Evolutionary conservation across 371 early-diverging fungal species (phyloP), one percentile per base, ranked within the genome.

Genomic region (Mucor circinelloides): DNA sequence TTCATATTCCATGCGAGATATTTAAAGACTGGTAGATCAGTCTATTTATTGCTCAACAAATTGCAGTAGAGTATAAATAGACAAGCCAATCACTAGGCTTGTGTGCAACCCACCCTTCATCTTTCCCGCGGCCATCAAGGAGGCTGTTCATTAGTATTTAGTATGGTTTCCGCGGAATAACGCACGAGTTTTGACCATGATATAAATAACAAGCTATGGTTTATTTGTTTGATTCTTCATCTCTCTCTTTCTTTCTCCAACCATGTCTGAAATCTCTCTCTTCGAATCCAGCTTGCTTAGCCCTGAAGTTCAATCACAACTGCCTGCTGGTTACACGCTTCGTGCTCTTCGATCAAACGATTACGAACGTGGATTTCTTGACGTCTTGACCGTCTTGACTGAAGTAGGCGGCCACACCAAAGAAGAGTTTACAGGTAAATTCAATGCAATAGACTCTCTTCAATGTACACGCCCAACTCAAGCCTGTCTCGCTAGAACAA

Each of bases 321-420:
- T 99, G 46, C 94, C 95, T 27, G 78, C 80, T 6, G 95, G 94
- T 44, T 94, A 94, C 77, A 80, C 82, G 0, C 77, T 97, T 54
- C 87, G 97, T 13, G 94, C 99, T 7, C 88, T 98, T 32, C 88
- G 89, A 40, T 72, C 85, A 12, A 84, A 85, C 17, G 99, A 98
- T 78, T 96, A 90, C 77, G 93, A 93, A 65, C 82, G 87, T 25
- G 91, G 91, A 12, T 91, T 90, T 77, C 78, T 95, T 21, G 77
- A 91, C 19, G 85, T 87, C 3, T 84, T 95, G 21, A 74, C 81
- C 34, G 88, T 87, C 57, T 82, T 97, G 56, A 95, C 97, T 12
- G 88, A 83, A 38, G 91, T 94, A 32, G 94, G 94, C 6, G 70
- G 83, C 40, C 85, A 93, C 50, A 74, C 89, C 31, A 89, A 90